Base-by-base conservation (phyloP, 1,284 basidiomycete genomes). In the Waitea zeae region DNA sequence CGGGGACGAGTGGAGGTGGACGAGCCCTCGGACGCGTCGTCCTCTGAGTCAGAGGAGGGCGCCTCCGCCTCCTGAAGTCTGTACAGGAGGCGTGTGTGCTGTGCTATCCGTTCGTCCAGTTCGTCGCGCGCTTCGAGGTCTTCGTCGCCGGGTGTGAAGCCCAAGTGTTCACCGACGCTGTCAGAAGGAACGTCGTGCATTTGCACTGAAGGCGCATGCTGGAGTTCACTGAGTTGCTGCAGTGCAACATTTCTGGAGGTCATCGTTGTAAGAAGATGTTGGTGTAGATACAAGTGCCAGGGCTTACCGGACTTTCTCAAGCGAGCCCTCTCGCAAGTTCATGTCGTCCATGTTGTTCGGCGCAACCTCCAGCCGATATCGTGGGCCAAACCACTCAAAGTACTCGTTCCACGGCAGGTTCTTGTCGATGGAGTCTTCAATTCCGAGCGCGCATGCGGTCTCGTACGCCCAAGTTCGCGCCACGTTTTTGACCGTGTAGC, bases 371-470 rank as follows among this genome's bases (percentile, higher is more conserved):
- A 98, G 65, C 44, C 92, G 71, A 58, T 93, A 98, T 38, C 90
- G 67, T 11, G 95, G 95, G 0, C 92, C 93, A 53, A 92, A 98
- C 76, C 92, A 98, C 53, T 97, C 92, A 51, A 96, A 87, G 54
- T 90, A 96, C 47, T 92, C 81, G 54, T 87, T 95, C 73, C 86
- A 96, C 0, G 93, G 93, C 41, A 98, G 53, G 47, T 86, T 78
- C 24, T 71, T 70, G 43, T 84, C 72, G 36, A 97, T 78, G 4
- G 67, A 66, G 27, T 71, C 56, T 49, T 90, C 79, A 32, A 86
- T 67, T 1, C 87, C 90, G 12, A 93, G 69, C 20, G 90, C 83
- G 47, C 93, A 81, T 0, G 89, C 92, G 0, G 95, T 98, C 55
- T 99, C 95, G 57, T 87, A 96, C 14, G 90, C 81, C 93, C 93